Percentiles rank a stretch among this genome's conserved stretches.
phyloP scores from a whole-genome alignment of 2,329 filamentous ascomycete genomes.

The Gaeumannomyces tritici region DNA sequence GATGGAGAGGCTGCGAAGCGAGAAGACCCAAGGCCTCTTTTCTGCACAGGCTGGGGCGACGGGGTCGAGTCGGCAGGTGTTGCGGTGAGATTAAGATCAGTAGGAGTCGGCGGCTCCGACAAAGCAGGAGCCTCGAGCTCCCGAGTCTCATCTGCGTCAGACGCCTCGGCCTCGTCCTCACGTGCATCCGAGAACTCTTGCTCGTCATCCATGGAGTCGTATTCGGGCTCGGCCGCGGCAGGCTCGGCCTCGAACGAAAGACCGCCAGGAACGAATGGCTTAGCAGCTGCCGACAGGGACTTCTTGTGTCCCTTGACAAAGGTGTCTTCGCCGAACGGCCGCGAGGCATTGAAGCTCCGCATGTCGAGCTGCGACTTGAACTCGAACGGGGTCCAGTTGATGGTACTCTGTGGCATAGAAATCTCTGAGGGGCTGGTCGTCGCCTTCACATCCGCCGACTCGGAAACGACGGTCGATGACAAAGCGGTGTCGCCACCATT shows the following conservation, averaged over 20 bases:
- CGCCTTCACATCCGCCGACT: constrained; percentile 44
- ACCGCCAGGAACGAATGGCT: constrained; percentile 51
- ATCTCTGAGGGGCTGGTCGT: constrained; percentile 43
- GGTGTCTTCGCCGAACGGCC: constrained; percentile 34
- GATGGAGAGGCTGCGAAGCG: constrained; percentile 28
- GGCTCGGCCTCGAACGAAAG: constrained; percentile 15
- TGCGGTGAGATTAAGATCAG: neutral
- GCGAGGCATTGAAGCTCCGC: constrained; percentile 40
- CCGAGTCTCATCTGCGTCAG: constrained; percentile 1
- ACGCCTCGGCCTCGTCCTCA: neutral
- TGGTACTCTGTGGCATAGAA: constrained; percentile 37
- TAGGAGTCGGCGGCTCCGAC: neutral
- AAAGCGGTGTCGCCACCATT: constrained; percentile 38
- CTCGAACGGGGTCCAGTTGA: constrained; percentile 52
- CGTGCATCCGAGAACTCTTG: neutral
- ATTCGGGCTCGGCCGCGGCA: constrained; percentile 11
- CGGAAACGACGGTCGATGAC: constrained; percentile 42
- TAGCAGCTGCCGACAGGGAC: constrained; percentile 61
- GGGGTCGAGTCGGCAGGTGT: constrained; percentile 16
- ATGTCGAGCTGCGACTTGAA: constrained; percentile 40
- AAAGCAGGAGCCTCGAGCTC: neutral
- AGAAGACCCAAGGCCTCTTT: constrained; percentile 34
- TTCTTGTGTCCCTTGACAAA: constrained; percentile 38
- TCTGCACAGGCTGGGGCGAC: constrained; percentile 10
- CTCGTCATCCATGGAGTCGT: neutral